Evolutionary conservation across 768 basidiomycete genomes (phyloP), one percentile per base, ranked within the genome.

Genomic region (Scleroderma bovista): DNA sequence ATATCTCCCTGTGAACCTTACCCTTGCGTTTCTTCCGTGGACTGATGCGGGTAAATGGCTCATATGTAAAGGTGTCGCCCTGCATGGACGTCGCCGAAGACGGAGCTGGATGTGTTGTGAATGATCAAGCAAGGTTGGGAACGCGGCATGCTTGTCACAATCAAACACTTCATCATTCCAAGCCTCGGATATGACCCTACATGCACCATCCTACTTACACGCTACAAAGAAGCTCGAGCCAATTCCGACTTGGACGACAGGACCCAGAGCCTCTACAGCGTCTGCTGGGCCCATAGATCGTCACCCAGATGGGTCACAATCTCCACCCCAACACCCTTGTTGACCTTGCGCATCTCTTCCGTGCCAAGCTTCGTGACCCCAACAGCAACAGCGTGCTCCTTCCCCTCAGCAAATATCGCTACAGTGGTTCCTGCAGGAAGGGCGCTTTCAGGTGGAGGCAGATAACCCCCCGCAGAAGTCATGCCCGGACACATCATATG

Each of bases 401-500:
- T 98, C 10, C 95, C 95, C 69, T 97, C 93, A n/a, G 94, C 92
- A 57, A 86, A 77, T 45, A 99, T 83, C 3, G 89, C 91, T n/a
- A 99, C 93, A 6, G 88, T 75, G 1, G 79, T 72, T n/a, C 81
- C 83, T 32, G 81, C 79, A 20, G 82, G 78, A 33, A 97, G 69
- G 3, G 77, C 82, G 16, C 72, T 73, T 34, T 83, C 82, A 13
- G 81, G 69, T 9, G 89, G 81, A 0, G 95, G 95, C 0, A 98
- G 80, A 59, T 79, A 79, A 8, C 95, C 95, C 7, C 94, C 94
- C 31, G 83, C 76, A 32, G 95, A 98, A 23, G 96, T 95, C 48
- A 99, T 73, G 19, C 96, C 96, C 5, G 96, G 96, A 59, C 88
- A 93, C 92, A 95, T 95, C 88, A 95, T 93, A 70, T 87, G 84